Percentiles rank a stretch among this genome's conserved stretches.
Evolutionary conservation across 441 rosid species (phyloP).

Genomic region (Pelargonium australe): DNA sequence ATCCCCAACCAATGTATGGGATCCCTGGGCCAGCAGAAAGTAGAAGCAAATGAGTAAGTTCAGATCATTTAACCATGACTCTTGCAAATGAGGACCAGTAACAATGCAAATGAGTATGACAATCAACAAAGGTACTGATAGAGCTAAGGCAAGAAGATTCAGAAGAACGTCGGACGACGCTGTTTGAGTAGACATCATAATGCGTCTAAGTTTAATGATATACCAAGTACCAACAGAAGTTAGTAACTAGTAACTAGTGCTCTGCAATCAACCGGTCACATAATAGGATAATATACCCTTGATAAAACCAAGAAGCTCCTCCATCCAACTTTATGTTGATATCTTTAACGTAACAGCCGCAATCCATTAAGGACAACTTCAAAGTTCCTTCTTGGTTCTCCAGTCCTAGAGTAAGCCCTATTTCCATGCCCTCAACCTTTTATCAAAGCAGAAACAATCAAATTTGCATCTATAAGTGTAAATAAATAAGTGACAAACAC

Average conservation of each 20-base stretch:
- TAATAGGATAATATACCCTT: conserved; percentile 43
- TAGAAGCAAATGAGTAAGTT: not conserved
- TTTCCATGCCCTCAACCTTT: conserved; percentile 64
- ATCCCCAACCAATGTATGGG: no score
- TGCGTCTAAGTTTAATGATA: not conserved
- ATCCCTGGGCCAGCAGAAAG: no score
- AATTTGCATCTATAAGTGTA: not conserved
- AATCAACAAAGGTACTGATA: not conserved
- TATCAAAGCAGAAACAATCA: conserved; percentile 32
- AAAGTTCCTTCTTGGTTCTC: conserved; percentile 45
- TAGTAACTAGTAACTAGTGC: not conserved
- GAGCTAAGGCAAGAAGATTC: not conserved
- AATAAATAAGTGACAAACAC: not conserved
- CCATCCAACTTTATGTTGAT: conserved; percentile 57
- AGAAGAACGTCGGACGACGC: not conserved
- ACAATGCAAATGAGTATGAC: not conserved
- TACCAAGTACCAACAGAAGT: not conserved
- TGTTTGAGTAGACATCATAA: not conserved
- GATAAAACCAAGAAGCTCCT: conserved; percentile 86
- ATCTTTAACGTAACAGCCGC: conserved; percentile 48
- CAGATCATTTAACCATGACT: not conserved
- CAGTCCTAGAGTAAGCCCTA: conserved; percentile 33
- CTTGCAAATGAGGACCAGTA: not conserved
- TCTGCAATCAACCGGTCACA: not conserved
- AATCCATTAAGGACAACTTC: conserved; percentile 38